Percentiles rank a stretch among this genome's conserved stretches.
These are phyloP conservation scores for Musa beccarii DNA, from an alignment of 176 grass and related monocot species.

Conservation along the genomic window DNA sequence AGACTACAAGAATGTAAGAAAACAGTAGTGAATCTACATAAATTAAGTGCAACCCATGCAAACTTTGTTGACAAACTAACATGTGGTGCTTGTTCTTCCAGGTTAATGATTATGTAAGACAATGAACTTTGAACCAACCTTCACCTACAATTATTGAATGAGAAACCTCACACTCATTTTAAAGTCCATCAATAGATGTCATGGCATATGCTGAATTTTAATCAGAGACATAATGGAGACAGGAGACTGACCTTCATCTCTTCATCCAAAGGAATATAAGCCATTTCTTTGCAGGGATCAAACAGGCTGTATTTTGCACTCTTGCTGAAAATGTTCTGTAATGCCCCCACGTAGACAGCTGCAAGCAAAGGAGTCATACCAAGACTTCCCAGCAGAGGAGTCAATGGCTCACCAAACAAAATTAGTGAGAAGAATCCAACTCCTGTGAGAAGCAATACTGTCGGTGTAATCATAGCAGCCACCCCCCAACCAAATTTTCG, in stretches of 20 bases:
- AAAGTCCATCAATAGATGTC: not conserved
- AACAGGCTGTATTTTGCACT: conserved; percentile 98
- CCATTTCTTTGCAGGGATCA: conserved; percentile 99
- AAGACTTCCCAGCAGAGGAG: conserved; percentile 56
- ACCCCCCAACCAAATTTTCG: conserved; percentile 96
- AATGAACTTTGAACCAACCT: no score
- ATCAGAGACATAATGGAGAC: not conserved
- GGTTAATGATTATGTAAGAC: no score
- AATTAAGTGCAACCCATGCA: not conserved
- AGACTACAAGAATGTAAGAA: not conserved
- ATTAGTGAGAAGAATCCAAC: conserved; percentile 97
- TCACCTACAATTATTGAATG: not conserved
- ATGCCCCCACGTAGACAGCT: conserved; percentile 85
- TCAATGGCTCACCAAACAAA: conserved; percentile 74
- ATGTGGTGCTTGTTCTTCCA: no score
- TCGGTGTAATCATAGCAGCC: conserved; percentile 86
- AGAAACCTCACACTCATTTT: not conserved
- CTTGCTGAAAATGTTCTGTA: conserved; percentile 99
- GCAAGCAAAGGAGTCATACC: conserved; percentile 91
- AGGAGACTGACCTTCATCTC: conserved; percentile 86
- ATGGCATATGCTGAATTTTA: not conserved
- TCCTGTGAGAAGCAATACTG: conserved; percentile 84
- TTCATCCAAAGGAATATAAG: conserved; percentile 98
- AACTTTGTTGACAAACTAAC: not conserved
- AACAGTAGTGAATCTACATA: not conserved